These are phyloP conservation scores for Biscogniauxia marginata DNA, from an alignment of 2,329 filamentous ascomycete genomes.

Conservation along the genomic window DNA sequence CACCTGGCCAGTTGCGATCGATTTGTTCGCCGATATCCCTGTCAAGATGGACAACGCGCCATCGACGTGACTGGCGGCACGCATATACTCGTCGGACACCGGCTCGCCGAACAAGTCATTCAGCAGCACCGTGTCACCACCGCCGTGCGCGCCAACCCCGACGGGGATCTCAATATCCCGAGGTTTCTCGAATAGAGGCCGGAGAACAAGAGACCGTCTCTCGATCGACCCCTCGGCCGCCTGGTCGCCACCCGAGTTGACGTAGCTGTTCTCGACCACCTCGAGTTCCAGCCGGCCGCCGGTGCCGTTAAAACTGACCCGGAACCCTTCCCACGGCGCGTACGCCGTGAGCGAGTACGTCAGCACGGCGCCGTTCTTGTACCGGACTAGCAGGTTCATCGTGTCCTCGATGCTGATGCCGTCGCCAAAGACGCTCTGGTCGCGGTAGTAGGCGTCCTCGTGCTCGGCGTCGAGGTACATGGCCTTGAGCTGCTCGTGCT, in stretches of 20 bases:
- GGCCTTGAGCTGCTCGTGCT: slow-evolving; percentile 52
- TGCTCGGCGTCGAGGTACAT: slow-evolving; percentile 63
- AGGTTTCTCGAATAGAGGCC: slow-evolving; percentile 57
- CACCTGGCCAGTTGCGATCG: slow-evolving; percentile 55
- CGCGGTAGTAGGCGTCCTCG: slow-evolving; percentile 60
- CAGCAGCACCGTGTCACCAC: slow-evolving; percentile 56
- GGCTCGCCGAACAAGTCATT: slow-evolving; percentile 57
- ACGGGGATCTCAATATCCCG: slow-evolving; percentile 52
- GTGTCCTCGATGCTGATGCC: slow-evolving; percentile 66
- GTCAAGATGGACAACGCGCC: slow-evolving; percentile 59
- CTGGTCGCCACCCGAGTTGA: slow-evolving; percentile 60
- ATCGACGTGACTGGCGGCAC: slow-evolving; percentile 58
- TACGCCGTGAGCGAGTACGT: slow-evolving; percentile 61
- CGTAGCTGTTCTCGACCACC: slow-evolving; percentile 61
- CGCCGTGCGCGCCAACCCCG: slow-evolving; percentile 56
- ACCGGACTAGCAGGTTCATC: slow-evolving; percentile 59
- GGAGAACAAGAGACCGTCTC: slow-evolving; percentile 45
- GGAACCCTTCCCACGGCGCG: slow-evolving; percentile 61
- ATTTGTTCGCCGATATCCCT: slow-evolving; percentile 58
- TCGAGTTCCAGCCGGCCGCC: slow-evolving; percentile 59
- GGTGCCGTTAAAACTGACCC: slow-evolving; percentile 57
- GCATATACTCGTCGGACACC: slow-evolving; percentile 49
- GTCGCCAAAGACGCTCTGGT: slow-evolving; percentile 62
- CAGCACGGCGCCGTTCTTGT: slow-evolving; percentile 54
- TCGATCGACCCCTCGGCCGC: slow-evolving; percentile 53